Evolutionary conservation across 139 green algal genomes (phyloP), one percentile per base, ranked within the genome.

Genomic region (Chlamydomonas sp.): DNA sequence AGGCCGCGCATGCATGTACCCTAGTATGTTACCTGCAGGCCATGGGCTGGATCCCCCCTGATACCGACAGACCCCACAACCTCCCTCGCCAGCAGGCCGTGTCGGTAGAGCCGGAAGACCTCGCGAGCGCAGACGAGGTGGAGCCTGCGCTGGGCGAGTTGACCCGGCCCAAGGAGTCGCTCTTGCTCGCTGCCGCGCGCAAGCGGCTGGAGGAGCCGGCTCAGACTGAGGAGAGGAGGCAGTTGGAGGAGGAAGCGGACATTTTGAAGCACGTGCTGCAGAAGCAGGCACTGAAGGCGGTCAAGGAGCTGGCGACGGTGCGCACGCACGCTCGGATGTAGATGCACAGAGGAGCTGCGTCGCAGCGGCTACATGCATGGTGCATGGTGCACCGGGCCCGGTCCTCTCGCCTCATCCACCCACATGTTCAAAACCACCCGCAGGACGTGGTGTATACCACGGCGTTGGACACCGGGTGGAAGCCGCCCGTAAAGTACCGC

Each of bases 241-340:
- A 76, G 58, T 61, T 84, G 48, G 70, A 85, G 65, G 89, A 99
- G 82, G 93, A 98, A 82, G 50, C 78, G 35, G 90, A 95, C 60
- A 89, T 99, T 38, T 81, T 99, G 83, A 81, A 85, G 35, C 69
- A 88, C 59, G 82, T 97, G 49, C 87, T 84, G n/a, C 85, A 93
- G 69, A 92, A 89, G 72, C 83, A 88, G 67, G 91, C 94, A 49
- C 87, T 99, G 24, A 94, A 95, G 77, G 88, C 82, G 20, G 94
- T 91, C 35, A 87, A 92, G 79, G 94, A 99, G 82, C 82, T 97
- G 67, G 94, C 94, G 1, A 86, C 88, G 81, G 90, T 88, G 58
- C 5, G 73, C 1, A 48, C 49, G 3, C 71, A 63, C 38, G 24
- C 54, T n/a, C n/a, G n/a, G 6, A 30, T 64, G 54, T 64, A 16